Evolutionary conservation across 768 basidiomycete genomes (phyloP).

Genomic region (Amanita brunnescens): DNA sequence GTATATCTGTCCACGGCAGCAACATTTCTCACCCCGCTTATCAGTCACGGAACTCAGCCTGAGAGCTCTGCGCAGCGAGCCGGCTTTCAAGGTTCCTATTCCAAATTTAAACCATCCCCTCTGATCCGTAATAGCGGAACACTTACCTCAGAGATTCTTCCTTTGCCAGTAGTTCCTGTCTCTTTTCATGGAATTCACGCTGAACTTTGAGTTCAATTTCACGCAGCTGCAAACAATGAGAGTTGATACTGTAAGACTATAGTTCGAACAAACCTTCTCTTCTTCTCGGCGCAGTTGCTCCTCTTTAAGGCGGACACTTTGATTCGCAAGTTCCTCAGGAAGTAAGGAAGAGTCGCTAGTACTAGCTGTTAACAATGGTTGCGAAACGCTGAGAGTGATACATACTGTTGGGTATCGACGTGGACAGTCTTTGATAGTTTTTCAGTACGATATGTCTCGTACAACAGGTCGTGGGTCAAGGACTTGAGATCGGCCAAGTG

Average conservation of each 20-base stretch:
- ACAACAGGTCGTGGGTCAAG: conserved; percentile 87
- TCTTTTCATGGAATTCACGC: conserved; percentile 95
- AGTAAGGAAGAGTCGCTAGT: conserved; percentile 79
- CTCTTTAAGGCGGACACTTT: conserved; percentile 96
- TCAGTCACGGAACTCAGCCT: conserved; percentile 70
- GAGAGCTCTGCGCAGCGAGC: conserved; percentile 81
- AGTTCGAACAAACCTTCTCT: conserved; percentile 61
- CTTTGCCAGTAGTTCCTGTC: conserved; percentile 93
- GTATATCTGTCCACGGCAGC: conserved; percentile 1
- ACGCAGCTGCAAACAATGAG: conserved; percentile 51
- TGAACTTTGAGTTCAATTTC: conserved; percentile 98
- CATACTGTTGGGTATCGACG: conserved; percentile 56
- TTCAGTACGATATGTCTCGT: conserved; percentile 97
- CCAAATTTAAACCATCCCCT: conserved; percentile 3
- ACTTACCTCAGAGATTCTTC: conserved; percentile 84
- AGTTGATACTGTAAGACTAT: background rate
- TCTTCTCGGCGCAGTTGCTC: conserved; percentile 96
- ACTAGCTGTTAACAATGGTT: conserved; percentile 17
- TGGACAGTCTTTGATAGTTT: conserved; percentile 89
- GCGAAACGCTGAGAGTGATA: conserved; percentile 9
- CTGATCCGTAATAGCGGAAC: background rate
- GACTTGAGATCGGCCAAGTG: conserved; percentile 94
- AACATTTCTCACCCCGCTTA: background rate
- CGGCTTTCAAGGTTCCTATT: conserved; percentile 82
- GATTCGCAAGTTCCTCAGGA: conserved; percentile 94